Evolutionary conservation across 768 basidiomycete genomes (phyloP).

Genomic region (Rhizopogon vinicolor): DNA sequence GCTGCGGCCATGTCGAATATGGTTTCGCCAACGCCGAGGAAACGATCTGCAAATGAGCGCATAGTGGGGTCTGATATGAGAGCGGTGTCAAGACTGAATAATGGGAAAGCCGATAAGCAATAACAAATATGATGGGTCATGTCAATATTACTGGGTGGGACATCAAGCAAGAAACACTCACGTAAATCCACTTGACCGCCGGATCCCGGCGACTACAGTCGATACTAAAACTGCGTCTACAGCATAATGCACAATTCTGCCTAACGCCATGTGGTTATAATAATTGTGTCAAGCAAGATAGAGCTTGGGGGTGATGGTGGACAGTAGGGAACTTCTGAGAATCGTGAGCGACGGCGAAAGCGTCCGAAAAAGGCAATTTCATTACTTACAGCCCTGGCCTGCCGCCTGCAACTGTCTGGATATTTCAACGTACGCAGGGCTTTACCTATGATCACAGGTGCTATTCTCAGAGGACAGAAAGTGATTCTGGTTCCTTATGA

Average conservation of each 20-base stretch:
- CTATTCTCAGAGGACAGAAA: constrained; percentile 56
- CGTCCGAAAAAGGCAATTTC: neutral
- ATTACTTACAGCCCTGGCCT: too few species aligned
- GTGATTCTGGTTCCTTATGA: constrained; percentile 82
- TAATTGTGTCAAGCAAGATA: neutral
- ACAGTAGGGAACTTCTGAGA: neutral
- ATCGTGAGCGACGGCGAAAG: neutral
- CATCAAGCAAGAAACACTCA: constrained; percentile 39
- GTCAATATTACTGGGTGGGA: neutral
- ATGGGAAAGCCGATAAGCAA: constrained; percentile 1
- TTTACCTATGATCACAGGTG: constrained; percentile 14
- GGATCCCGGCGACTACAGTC: constrained; percentile 87
- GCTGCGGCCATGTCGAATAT: constrained; percentile 84
- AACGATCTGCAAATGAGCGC: constrained; percentile 73
- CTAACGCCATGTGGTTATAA: constrained; percentile 44
- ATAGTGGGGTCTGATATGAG: constrained; percentile 73
- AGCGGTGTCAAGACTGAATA: constrained; percentile 57
- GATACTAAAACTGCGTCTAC: constrained; percentile 84
- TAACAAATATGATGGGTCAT: neutral
- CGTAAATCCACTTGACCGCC: constrained; percentile 86
- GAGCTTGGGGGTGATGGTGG: neutral
- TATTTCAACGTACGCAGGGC: too few species aligned
- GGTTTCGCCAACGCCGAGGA: constrained; percentile 83
- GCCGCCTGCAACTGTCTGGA: too few species aligned
- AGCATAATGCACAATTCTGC: constrained; percentile 77